Base-by-base conservation (phyloP, 371 early-diverging fungal species). In the Zopfochytrium polystomum region DNA sequence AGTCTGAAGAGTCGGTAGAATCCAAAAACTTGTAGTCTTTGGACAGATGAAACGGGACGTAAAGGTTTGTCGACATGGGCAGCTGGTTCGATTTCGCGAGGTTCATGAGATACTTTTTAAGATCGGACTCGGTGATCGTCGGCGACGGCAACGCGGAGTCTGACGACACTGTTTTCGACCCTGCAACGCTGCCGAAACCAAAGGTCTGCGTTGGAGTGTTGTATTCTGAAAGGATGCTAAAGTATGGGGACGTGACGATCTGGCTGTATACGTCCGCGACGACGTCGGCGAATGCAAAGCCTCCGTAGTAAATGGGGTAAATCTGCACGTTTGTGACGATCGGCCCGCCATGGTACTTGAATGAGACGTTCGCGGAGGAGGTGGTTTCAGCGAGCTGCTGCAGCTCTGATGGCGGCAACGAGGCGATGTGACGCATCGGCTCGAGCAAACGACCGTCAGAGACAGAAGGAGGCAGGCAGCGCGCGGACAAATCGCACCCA, bases 261-360 rank as follows among this genome's bases (percentile, higher is more conserved):
- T 9, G 15, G 26, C 33, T 25, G n/a, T 59, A 59, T 30, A 32
- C 49, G 25, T 49, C 22, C 1, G 34, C 32, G 20, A 59, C 18
- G 13, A 11, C 13, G 11, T 23, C 5, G n/a, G 33, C 25, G 51
- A 23, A 52, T 2, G 9, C 5, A 23, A 35, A 22, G 47, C 33
- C 11, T 18, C 54, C 61, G 52, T 60, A 60, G 32, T 31, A 60
- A 20, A 60, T 60, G 54, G 61, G 30, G n/a, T 53, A 53, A 46
- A 60, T 32, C 33, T 53, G 43, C 34, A 60, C 43, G 54, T 60
- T 53, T 30, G 53, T 18, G 22, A 60, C 32, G 15, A 59, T 44
- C 0, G 42, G 51, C 20, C 59, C 59, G 9, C 59, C 59, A 49
- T 51, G 30, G 59, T 59, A 59, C n/a, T n/a, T n/a, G n/a, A n/a